Percentiles rank a stretch among this genome's conserved stretches.
These are phyloP conservation scores for Dictyostelium capitatum DNA, from an alignment of 78 protist species.

Conservation along the genomic window DNA sequence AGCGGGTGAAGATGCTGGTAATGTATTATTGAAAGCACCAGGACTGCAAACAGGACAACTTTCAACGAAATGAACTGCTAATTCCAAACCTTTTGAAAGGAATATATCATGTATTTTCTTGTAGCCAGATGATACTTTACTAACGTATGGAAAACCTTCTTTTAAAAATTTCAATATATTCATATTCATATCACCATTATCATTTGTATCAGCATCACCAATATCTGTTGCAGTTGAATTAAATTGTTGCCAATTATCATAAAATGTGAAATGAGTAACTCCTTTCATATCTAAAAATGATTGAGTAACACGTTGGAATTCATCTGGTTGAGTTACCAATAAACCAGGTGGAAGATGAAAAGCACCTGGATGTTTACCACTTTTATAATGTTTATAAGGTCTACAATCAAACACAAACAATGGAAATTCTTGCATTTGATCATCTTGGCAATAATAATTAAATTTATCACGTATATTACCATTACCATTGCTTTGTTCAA, in stretches of 20 bases:
- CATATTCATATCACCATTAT: conserved; percentile 80
- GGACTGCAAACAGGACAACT: conserved; percentile 73
- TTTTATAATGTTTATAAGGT: conserved; percentile 55
- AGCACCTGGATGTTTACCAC: conserved; percentile 57
- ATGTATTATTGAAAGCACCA: background rate
- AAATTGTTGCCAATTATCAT: conserved; percentile 77
- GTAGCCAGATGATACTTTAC: conserved; percentile 59
- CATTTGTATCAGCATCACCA: conserved; percentile 70
- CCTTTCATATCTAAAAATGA: conserved; percentile 50
- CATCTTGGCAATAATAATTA: conserved; percentile 64
- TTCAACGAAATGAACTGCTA: conserved; percentile 18
- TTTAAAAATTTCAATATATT: conserved; percentile 60
- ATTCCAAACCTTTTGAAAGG: conserved; percentile 39
- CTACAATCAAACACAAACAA: conserved; percentile 64
- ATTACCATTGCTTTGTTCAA: conserved; percentile 19
- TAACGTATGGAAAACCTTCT: conserved; percentile 66
- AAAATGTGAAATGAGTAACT: conserved; percentile 51
- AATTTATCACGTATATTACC: conserved; percentile 45
- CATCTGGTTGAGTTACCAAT: conserved; percentile 61
- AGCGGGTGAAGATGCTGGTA: conserved; percentile 11
- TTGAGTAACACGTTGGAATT: conserved; percentile 19
- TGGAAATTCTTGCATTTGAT: conserved; percentile 3
- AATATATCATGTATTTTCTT: conserved; percentile 78
- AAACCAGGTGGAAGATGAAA: conserved; percentile 70
- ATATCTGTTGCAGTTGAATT: background rate